These are phyloP conservation scores for Yamadazyma olivae DNA, from an alignment of 805 yeast genomes.

Conservation along the genomic window DNA sequence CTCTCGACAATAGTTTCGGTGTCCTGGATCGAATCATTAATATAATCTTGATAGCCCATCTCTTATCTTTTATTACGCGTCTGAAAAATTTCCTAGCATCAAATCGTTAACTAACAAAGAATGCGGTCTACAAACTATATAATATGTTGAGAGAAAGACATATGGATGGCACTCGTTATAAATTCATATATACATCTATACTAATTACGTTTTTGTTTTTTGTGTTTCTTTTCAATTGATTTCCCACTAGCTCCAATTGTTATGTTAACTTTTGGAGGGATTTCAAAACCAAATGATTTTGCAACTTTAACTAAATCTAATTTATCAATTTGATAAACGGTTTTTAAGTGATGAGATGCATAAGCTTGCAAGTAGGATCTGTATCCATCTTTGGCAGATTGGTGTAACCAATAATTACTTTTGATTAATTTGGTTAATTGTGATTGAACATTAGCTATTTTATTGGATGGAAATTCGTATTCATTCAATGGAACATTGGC, in stretches of 20 bases:
- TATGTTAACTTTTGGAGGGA: conserved; percentile 96
- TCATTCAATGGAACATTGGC: conserved; percentile 98
- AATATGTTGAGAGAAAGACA: no score
- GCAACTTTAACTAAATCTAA: conserved; percentile 93
- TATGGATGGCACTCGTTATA: no score
- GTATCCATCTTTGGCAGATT: conserved; percentile 96
- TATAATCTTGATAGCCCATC: conserved; percentile 10
- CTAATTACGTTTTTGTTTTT: conserved; percentile 37
- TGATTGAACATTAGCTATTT: conserved; percentile 94
- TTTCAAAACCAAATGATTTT: conserved; percentile 88
- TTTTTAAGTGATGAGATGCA: conserved; percentile 92
- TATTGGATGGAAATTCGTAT: conserved; percentile 90
- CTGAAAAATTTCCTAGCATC: no score
- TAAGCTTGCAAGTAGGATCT: conserved; percentile 96
- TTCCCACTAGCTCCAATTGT: conserved; percentile 92
- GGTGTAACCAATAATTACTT: conserved; percentile 91
- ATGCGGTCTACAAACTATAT: no score
- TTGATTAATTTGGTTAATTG: conserved; percentile 89
- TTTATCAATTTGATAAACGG: conserved; percentile 95
- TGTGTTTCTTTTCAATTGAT: conserved; percentile 48
- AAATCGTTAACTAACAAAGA: no score
- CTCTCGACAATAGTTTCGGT: neutral
- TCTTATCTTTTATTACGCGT: conserved; percentile 1
- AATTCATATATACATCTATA: neutral
- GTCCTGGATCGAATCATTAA: conserved; percentile 4